phyloP scores from a whole-genome alignment of 2,329 filamentous ascomycete genomes.

The Sarocladium brachiariae region DNA sequence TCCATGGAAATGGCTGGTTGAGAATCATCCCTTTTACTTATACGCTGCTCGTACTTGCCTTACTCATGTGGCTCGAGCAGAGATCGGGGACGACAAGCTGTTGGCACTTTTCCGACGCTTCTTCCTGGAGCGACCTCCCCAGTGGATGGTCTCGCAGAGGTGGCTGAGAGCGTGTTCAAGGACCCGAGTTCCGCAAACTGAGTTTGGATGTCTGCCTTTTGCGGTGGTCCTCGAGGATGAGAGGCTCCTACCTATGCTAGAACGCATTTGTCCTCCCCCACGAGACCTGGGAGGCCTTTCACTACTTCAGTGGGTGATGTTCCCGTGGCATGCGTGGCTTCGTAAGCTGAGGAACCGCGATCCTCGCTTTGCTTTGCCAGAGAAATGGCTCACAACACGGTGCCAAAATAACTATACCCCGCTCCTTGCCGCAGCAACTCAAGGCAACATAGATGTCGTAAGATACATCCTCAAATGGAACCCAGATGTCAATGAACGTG shows the following conservation, averaged over 20 bases:
- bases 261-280: not conserved
- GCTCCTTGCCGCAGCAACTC: not conserved
- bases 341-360: not conserved
- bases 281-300: not conserved
- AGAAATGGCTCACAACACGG: not conserved
- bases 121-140: constrained; percentile 9
- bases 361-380: not conserved
- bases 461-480: not conserved
- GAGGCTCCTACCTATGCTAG: not conserved
- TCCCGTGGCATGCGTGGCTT: not conserved
- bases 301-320: not conserved
- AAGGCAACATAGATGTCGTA: not conserved
- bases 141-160: not conserved
- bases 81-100: not conserved
- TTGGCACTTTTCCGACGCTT: constrained; percentile 11
- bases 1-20: not conserved
- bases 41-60: not conserved
- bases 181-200: not conserved
- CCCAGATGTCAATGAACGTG: constrained; percentile 2
- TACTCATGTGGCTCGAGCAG: not conserved
- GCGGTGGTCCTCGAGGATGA: not conserved
- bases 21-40: not conserved
- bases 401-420: not conserved
- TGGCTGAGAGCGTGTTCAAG: not conserved
- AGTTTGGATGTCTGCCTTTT: not conserved